Conservation (phyloP, 1,139 yeast genomes). For the Taphrina communis region DNA sequence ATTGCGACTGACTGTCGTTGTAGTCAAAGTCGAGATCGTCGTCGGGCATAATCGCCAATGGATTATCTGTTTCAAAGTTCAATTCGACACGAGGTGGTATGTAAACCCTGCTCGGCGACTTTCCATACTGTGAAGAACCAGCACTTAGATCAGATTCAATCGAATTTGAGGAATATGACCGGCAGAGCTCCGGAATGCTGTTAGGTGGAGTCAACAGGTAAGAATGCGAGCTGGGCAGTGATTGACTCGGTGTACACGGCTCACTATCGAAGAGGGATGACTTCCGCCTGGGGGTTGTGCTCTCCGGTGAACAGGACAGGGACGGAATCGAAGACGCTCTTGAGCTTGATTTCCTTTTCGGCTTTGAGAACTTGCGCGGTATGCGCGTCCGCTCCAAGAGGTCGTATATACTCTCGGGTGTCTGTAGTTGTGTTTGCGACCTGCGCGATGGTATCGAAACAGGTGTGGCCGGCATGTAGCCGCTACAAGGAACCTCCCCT, state of each 20-base stretch:
- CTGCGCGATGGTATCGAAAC: constrained; percentile 16
- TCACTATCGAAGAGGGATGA: constrained; percentile 21
- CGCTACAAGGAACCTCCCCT: background rate
- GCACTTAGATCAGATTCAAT: constrained; percentile 9
- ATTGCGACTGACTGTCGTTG: background rate
- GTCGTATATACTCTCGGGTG: constrained; percentile 8
- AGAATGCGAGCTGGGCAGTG: constrained; percentile 23
- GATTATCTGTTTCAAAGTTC: constrained; percentile 15
- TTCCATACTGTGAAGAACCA: background rate
- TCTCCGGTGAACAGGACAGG: constrained; percentile 2
- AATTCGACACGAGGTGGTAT: constrained; percentile 5
- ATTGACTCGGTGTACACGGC: background rate
- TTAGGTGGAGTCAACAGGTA: constrained; percentile 35
- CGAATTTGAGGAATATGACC: constrained; percentile 31
- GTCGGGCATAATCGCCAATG: background rate
- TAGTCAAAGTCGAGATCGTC: constrained; percentile 4
- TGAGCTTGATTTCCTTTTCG: background rate
- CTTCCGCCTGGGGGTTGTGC: background rate
- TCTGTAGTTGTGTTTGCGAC: constrained; percentile 1
- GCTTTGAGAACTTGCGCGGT: constrained; percentile 16
- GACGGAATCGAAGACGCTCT: background rate
- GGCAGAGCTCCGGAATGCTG: constrained; percentile 22
- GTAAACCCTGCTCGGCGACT: constrained; percentile 3
- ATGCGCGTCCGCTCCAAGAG: constrained; percentile 24
- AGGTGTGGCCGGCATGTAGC: constrained; percentile 16